Evolutionary conservation across 768 basidiomycete genomes (phyloP), one percentile per base, ranked within the genome.

Genomic region (Tulasnella sp.): DNA sequence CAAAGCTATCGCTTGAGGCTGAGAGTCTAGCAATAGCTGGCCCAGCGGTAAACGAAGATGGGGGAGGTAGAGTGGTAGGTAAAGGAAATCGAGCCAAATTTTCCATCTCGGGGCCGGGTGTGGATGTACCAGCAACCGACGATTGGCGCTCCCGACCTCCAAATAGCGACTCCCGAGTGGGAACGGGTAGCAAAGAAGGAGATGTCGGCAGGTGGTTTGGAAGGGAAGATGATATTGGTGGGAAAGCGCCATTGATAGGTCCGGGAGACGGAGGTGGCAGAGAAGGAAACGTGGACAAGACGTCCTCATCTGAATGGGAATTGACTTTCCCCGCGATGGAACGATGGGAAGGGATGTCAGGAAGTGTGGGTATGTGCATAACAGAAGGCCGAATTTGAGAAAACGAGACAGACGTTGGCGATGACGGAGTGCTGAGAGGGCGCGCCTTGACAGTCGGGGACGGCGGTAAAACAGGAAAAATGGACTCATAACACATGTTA

Each of bases 401-500:
- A 34, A 52, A 46, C 8, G 76, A 52, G 39, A 19, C 52, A n/a
- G 46, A 62, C 27, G 36, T 71, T 18, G 27, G 52, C 48, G 76
- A 77, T 7, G 36, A 39, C 62, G 40, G 48, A 34, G 56, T 58
- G 36, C 38, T 77, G 56, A 48, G 75, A 34, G 34, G 62, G 16
- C 62, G 27, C 16, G 62, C 36, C 16, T 42, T 42, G 75, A 48
- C 68, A 27, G n/a, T 68, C 12, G 76, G 78, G 31, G 78, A 79
- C 0, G 78, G 71, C 18, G 74, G 74, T 44, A 83, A 52, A 72
- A 83, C n/a, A 39, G 94, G 94, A 82, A 97, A 97, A 24, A 96
- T 92, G 18, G 92, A 89, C 81, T 94, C 93, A 82, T 92, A 97
- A 85, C 96, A 97, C 1, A 92, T 89, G 78, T 94, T 91, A 84